Percentiles rank a stretch among this genome's conserved stretches.
Conservation (phyloP, 495 filamentous ascomycete genomes). For the Alectoria sarmentosa region DNA sequence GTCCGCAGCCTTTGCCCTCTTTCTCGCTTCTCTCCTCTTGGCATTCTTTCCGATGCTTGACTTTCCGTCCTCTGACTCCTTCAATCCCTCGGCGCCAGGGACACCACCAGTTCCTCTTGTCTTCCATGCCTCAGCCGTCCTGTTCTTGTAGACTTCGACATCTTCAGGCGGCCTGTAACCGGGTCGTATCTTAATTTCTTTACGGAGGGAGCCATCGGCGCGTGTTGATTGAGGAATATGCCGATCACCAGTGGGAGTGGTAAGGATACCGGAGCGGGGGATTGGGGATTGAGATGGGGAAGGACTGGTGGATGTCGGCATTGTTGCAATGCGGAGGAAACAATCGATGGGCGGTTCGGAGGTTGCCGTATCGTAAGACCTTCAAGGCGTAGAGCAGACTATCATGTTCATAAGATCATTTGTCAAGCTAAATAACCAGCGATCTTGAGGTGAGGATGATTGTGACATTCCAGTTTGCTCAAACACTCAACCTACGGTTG, state of each 20-base stretch:
- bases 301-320: conserved; percentile 20
- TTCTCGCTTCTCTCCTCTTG: conserved; percentile 84
- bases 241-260: conserved; percentile 63
- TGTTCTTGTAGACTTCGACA: conserved; percentile 93
- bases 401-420: neutral
- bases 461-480: neutral
- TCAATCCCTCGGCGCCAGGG: conserved; percentile 71
- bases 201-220: conserved; percentile 79
- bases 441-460: neutral
- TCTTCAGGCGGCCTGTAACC: conserved; percentile 95
- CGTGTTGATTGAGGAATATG: conserved; percentile 82
- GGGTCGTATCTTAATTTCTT: conserved; percentile 86
- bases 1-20: conserved; percentile 65
- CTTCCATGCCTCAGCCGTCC: conserved; percentile 79
- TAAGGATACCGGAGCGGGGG: conserved; percentile 64
- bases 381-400: neutral
- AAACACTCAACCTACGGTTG: neutral
- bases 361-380: neutral
- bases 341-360: neutral
- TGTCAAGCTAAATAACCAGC: neutral
- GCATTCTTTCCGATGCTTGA: conserved; percentile 72
- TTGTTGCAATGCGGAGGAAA: conserved; percentile 1
- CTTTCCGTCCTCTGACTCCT: conserved; percentile 37
- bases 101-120: conserved; percentile 69
- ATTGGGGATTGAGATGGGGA: conserved; percentile 18